A percentile compares a stretch with the other conserved stretches of the same genome.
phyloP scores from a whole-genome alignment of 345 rosid genomes.

The Salix exigua region DNA sequence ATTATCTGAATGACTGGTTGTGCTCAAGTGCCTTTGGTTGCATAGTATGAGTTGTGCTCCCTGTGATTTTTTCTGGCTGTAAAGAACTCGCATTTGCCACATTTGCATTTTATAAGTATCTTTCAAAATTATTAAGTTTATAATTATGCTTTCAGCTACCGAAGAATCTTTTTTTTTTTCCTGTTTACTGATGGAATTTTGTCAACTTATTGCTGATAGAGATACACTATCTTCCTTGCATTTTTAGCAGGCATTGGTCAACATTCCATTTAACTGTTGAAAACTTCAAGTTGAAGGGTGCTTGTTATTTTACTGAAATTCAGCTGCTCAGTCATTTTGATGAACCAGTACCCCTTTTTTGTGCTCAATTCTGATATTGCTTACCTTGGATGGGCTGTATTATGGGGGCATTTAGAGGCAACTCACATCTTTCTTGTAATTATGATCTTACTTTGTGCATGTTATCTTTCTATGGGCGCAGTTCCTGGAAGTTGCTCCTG shows the following conservation, averaged over 20 bases:
- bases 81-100: background rate
- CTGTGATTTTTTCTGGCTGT: background rate
- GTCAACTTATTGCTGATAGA: background rate
- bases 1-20: background rate
- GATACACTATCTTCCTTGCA: background rate
- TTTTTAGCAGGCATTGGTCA: background rate
- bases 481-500: constrained; percentile 95
- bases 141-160: background rate
- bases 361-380: background rate
- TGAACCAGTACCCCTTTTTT: background rate
- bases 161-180: background rate
- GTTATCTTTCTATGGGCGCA: constrained; percentile 29
- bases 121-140: background rate
- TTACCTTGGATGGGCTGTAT: background rate
- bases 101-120: background rate
- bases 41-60: background rate
- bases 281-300: background rate
- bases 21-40: background rate
- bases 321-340: background rate
- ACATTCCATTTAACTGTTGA: background rate
- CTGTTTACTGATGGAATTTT: background rate
- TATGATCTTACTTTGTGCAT: background rate
- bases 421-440: background rate
- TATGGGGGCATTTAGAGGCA: background rate
- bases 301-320: background rate